A percentile compares a stretch with the other conserved stretches of the same genome.
phyloP scores from a whole-genome alignment of 371 early-diverging fungal genomes.

The Syncephalastrum racemosum region DNA sequence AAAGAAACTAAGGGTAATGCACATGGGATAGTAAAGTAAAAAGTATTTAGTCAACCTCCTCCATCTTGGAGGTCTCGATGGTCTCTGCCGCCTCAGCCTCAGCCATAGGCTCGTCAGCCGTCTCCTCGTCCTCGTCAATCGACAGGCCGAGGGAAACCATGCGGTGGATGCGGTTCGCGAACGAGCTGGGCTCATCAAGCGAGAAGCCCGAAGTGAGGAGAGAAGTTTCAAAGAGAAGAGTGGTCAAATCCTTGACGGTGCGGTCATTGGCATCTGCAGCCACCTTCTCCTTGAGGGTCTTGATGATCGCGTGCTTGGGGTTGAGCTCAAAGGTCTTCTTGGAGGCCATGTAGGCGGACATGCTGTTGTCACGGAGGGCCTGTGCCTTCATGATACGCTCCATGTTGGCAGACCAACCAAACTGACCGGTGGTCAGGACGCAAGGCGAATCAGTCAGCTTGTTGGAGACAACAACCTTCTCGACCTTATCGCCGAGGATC shows the following conservation, averaged over 20 bases:
- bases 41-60: conserved; percentile 89
- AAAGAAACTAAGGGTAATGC: neutral
- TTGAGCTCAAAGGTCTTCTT: conserved; percentile 99
- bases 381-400: conserved; percentile 99
- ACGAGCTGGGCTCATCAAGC: conserved; percentile 92
- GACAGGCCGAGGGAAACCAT: conserved; percentile 97
- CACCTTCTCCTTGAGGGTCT: conserved; percentile 88
- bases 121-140: conserved; percentile 80
- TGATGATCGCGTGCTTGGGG: conserved; percentile 92
- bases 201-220: conserved; percentile 96
- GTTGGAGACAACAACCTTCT: conserved; percentile 96
- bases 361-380: conserved; percentile 94
- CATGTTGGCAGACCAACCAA: conserved; percentile 99
- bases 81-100: conserved; percentile 59
- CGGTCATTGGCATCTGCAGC: conserved; percentile 93
- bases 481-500: conserved; percentile 95
- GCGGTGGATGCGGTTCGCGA: conserved; percentile 95
- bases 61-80: conserved; percentile 91
- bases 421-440: conserved; percentile 96
- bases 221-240: conserved; percentile 93
- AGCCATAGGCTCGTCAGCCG: conserved; percentile 45
- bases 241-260: conserved; percentile 94
- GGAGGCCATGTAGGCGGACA: conserved; percentile 96
- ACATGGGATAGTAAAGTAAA: neutral
- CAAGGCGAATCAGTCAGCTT: conserved; percentile 96